Evolutionary conservation across 225 moss, liverwort and hornwort genomes (phyloP).

Genomic region (Neckera pumila): DNA sequence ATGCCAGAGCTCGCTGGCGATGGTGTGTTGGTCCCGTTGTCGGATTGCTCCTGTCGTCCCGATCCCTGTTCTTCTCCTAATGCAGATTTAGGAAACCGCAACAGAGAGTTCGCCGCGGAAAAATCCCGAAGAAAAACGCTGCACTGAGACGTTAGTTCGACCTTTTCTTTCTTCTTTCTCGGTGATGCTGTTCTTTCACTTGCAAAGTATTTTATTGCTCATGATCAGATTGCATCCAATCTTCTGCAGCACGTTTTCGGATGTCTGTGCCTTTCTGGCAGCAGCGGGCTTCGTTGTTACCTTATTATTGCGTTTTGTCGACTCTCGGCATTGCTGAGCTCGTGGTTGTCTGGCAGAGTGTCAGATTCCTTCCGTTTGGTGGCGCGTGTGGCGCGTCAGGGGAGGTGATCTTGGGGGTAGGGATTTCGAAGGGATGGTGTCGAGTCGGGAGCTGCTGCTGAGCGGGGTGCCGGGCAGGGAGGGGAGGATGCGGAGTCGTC

Average conservation of each 20-base stretch:
- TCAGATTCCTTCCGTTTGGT: slow-evolving; percentile 20
- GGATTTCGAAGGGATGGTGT: slow-evolving; percentile 4
- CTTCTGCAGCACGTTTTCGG: background rate
- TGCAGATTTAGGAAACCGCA: background rate
- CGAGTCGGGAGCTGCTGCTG: slow-evolving; percentile 29
- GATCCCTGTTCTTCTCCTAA: background rate
- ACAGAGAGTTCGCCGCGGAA: background rate
- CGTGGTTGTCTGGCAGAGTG: slow-evolving; percentile 25
- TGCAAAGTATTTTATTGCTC: background rate
- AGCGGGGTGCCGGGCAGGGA: slow-evolving; percentile 4
- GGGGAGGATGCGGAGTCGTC: slow-evolving; percentile 4
- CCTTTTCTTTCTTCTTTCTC: slow-evolving; percentile 11
- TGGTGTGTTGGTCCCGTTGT: slow-evolving; percentile 3
- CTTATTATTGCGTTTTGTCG: slow-evolving; percentile 13
- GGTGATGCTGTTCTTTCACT: background rate
- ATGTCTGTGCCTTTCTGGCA: slow-evolving; percentile 3
- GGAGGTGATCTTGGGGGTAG: background rate
- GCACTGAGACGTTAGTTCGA: background rate
- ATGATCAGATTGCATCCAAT: slow-evolving; percentile 5
- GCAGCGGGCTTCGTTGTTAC: background rate
- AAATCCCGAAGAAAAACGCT: background rate
- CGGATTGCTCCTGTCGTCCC: background rate
- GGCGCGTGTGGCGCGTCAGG: background rate
- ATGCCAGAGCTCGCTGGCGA: background rate
- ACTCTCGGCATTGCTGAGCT: slow-evolving; percentile 9